These are phyloP conservation scores for Medicago truncatula DNA, from an alignment of 306 rosid species.

Conservation along the genomic window MtrunA17r5.0-ANR NC_053047.1:11408501-11409000, in stretches of 20 bases:
- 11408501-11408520: slow-evolving; percentile 58
- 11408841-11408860: neutral
- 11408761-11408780: slow-evolving; percentile 84
- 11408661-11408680: slow-evolving; percentile 33
- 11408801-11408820: slow-evolving; percentile 11
- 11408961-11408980: slow-evolving; percentile 1
- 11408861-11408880: slow-evolving; percentile 7
- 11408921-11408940: slow-evolving; percentile 15
- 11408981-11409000: neutral
- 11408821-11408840: neutral
- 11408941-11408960: neutral
- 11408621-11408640: slow-evolving; percentile 5
- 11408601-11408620: slow-evolving; percentile 61
- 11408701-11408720: slow-evolving; percentile 73
- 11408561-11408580: slow-evolving; percentile 90
- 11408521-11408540: slow-evolving; percentile 99
- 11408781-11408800: slow-evolving; percentile 88
- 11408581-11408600: slow-evolving; percentile 79
- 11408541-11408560: slow-evolving; percentile 93
- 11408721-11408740: slow-evolving; percentile 81
- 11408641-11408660: neutral
- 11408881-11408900: neutral
- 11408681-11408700: slow-evolving; percentile 27
- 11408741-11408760: slow-evolving; percentile 94
- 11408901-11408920: slow-evolving; percentile 18